phyloP scores from a whole-genome alignment of 352 stramenopile genomes.

The Phytophthora citricola region DNA sequence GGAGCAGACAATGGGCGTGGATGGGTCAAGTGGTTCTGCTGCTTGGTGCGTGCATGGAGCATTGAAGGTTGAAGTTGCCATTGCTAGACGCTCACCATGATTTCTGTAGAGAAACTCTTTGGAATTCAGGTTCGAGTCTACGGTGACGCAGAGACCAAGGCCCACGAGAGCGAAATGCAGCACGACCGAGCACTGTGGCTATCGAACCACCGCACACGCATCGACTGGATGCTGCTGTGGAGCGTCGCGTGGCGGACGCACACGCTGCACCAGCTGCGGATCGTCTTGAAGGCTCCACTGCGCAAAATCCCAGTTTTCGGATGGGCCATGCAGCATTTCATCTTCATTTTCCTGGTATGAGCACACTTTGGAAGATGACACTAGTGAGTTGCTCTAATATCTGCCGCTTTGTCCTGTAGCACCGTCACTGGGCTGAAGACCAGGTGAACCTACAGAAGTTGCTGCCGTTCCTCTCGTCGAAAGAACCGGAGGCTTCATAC shows the following conservation, averaged over 20 bases:
- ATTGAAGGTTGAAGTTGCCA: constrained; percentile 10
- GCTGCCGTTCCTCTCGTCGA: constrained; percentile 57
- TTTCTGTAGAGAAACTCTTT: constrained; percentile 59
- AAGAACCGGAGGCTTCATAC: constrained; percentile 67
- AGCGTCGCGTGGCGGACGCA: constrained; percentile 61
- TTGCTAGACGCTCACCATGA: constrained; percentile 33
- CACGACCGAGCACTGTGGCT: constrained; percentile 77
- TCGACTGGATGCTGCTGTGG: constrained; percentile 90
- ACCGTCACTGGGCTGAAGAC: constrained; percentile 73
- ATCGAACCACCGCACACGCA: constrained; percentile 82
- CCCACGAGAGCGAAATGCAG: constrained; percentile 46
- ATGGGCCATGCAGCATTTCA: constrained; percentile 88
- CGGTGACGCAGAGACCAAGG: constrained; percentile 61
- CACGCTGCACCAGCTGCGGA: constrained; percentile 63
- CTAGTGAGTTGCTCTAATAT: neutral
- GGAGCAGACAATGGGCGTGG: constrained; percentile 76
- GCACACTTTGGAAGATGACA: neutral
- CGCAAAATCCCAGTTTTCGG: constrained; percentile 79
- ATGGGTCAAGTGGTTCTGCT: constrained; percentile 76
- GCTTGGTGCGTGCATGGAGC: constrained; percentile 39
- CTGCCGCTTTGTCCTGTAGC: constrained; percentile 26
- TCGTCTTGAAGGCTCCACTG: constrained; percentile 82
- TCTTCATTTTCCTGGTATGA: constrained; percentile 82
- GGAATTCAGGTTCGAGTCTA: constrained; percentile 69
- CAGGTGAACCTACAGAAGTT: constrained; percentile 57